These are phyloP conservation scores for Ampelomyces quisqualis DNA, from an alignment of 2,329 filamentous ascomycete genomes.

Conservation along the genomic window DNA sequence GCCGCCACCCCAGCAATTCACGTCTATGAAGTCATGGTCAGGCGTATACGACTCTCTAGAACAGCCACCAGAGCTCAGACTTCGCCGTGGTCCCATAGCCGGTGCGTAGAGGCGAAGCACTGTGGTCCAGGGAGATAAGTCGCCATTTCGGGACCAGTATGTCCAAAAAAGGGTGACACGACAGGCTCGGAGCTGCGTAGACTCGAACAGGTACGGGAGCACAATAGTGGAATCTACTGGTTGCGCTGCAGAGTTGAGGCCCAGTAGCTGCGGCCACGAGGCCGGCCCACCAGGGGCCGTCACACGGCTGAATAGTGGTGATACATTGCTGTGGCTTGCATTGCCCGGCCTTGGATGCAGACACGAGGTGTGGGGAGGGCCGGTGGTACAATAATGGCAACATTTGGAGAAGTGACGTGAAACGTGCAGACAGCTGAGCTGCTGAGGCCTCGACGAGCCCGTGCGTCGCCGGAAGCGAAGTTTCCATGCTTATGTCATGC, in stretches of 20 bases:
- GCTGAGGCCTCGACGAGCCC: too few species aligned
- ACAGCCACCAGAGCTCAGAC: conserved; percentile 12
- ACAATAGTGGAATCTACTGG: neutral
- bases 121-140: conserved; percentile 9
- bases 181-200: neutral
- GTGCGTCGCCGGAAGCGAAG: too few species aligned
- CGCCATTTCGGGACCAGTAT: conserved; percentile 8
- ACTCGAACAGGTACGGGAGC: conserved; percentile 1
- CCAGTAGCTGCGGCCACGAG: conserved; percentile 4
- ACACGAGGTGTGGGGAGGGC: conserved; percentile 5
- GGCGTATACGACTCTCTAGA: conserved; percentile 6
- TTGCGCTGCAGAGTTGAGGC: neutral
- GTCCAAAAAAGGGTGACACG: conserved; percentile 2
- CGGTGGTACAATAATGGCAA: conserved; percentile 5
- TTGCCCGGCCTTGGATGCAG: conserved; percentile 6
- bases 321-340: conserved; percentile 19
- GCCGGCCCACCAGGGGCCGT: conserved; percentile 1
- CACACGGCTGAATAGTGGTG: conserved; percentile 8
- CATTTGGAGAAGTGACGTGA: neutral
- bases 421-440: neutral
- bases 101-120: conserved; percentile 21
- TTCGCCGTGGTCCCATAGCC: conserved; percentile 12
- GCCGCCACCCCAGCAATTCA: conserved; percentile 2
- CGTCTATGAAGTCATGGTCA: conserved; percentile 15
- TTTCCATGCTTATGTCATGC: too few species aligned